Evolutionary conservation across 768 basidiomycete species (phyloP).

Genomic region (Coprinellus aureogranulatus): DNA sequence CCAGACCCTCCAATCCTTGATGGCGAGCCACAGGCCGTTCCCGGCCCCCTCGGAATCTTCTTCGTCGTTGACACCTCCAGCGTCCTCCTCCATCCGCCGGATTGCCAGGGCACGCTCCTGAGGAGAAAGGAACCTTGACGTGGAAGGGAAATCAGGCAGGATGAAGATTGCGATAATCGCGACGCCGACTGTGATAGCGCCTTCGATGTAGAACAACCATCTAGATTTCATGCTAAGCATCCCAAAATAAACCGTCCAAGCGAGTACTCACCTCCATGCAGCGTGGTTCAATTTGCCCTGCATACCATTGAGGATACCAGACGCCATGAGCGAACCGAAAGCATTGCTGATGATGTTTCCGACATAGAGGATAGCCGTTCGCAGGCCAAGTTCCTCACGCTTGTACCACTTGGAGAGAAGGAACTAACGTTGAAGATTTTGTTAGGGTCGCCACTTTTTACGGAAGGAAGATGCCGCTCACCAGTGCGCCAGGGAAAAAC

Average conservation of each 20-base stretch:
- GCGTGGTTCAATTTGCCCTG: conserved; percentile 69
- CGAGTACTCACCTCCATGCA: conserved; percentile 66
- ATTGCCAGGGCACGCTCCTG: conserved; percentile 61
- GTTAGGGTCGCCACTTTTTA: conserved; percentile 1
- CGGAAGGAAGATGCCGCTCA: conserved; percentile 16
- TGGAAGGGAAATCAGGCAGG: conserved; percentile 82
- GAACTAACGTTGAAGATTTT: conserved; percentile 34
- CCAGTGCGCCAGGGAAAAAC: conserved; percentile 65
- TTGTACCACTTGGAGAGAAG: conserved; percentile 79
- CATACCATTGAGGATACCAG: conserved; percentile 75
- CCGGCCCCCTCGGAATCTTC: conserved; percentile 37
- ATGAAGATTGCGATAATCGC: conserved; percentile 60
- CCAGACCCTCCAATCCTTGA: conserved; percentile 84
- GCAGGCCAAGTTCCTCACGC: conserved; percentile 66
- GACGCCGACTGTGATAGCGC: conserved; percentile 56
- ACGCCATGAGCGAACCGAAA: conserved; percentile 80
- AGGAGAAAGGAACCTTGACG: conserved; percentile 58
- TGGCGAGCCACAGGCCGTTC: conserved; percentile 57
- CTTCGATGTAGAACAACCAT: conserved; percentile 80
- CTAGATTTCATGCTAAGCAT: conserved; percentile 29
- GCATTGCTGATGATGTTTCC: conserved; percentile 84
- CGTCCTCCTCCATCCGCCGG: conserved; percentile 66
- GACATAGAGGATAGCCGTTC: conserved; percentile 70
- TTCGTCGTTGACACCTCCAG: conserved; percentile 47
- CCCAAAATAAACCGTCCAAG: neutral